These are phyloP conservation scores for Naganishia randhawae DNA, from an alignment of 768 basidiomycete genomes.

Conservation along the genomic window DNA sequence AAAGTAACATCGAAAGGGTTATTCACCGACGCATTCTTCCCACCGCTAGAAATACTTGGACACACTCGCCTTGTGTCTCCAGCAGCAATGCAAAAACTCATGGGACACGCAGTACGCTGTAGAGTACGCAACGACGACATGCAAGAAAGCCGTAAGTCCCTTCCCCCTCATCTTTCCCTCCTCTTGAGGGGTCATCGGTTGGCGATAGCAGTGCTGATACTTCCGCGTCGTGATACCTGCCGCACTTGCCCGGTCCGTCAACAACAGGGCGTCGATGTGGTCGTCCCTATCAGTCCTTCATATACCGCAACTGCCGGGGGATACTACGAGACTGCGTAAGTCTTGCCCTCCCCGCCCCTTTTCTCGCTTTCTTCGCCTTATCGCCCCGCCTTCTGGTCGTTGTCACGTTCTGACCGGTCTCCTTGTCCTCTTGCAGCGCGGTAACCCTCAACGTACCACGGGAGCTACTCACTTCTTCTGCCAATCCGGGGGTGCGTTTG, in stretches of 20 bases:
- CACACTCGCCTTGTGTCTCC: constrained; percentile 16
- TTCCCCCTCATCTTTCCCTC: too few species aligned
- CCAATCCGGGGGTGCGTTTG: background rate
- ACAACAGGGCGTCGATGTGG: constrained; percentile 7
- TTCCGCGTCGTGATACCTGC: background rate
- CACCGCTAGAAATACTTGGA: too few species aligned
- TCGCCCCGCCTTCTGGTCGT: too few species aligned
- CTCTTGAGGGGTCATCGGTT: too few species aligned
- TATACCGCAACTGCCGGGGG: constrained; percentile 22
- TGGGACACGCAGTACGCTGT: constrained; percentile 27
- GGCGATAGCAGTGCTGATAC: too few species aligned
- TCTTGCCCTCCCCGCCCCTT: background rate
- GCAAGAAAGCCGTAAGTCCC: constrained; percentile 28
- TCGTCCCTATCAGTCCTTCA: constrained; percentile 6
- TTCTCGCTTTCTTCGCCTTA: background rate
- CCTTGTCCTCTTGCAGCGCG: background rate
- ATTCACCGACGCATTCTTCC: background rate
- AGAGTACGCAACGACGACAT: constrained; percentile 20
- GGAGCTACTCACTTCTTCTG: background rate
- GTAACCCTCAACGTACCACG: too few species aligned
- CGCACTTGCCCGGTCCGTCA: background rate
- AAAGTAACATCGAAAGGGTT: background rate
- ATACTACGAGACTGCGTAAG: constrained; percentile 26
- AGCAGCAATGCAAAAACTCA: constrained; percentile 7
- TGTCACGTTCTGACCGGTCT: background rate